Conservation (phyloP, 73 alveolate genomes). For the Paramecium biaurelia region DNA sequence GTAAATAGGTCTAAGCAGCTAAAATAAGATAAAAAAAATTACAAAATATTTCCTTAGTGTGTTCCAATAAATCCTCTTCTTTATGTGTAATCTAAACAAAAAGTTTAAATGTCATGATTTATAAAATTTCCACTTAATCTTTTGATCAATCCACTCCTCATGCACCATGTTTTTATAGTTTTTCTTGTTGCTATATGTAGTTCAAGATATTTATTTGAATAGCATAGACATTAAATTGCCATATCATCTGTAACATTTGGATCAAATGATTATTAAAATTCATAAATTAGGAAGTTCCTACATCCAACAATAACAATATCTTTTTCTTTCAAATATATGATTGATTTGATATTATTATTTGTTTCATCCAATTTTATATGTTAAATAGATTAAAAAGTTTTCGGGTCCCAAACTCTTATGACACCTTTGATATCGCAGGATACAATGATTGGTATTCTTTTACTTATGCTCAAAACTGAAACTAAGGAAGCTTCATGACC, state of each 20-base stretch:
- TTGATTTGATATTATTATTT: neutral
- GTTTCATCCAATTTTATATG: conserved; percentile 37
- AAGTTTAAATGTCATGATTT: conserved; percentile 15
- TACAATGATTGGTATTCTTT: neutral
- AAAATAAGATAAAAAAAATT: neutral
- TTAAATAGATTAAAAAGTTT: conserved; percentile 36
- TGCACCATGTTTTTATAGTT: conserved; percentile 40
- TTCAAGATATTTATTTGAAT: conserved; percentile 43
- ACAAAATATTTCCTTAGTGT: conserved; percentile 45
- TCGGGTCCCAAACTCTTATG: conserved; percentile 47
- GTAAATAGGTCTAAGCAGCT: neutral
- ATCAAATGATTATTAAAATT: conserved; percentile 43
- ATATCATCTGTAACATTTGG: conserved; percentile 60
- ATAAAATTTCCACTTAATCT: conserved; percentile 25
- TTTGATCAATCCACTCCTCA: conserved; percentile 42
- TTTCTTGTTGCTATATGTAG: conserved; percentile 40
- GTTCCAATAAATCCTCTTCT: conserved; percentile 52
- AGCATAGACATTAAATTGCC: conserved; percentile 9
- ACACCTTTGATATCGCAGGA: conserved; percentile 53
- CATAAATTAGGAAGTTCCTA: neutral
- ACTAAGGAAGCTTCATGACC: conserved; percentile 63
- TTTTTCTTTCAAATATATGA: neutral
- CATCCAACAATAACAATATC: conserved; percentile 43
- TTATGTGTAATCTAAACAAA: conserved; percentile 39
- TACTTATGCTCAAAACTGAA: conserved; percentile 23